These are phyloP conservation scores for Samsoniella hepiali DNA, from an alignment of 2,329 filamentous ascomycete species.

Conservation along the genomic window DNA sequence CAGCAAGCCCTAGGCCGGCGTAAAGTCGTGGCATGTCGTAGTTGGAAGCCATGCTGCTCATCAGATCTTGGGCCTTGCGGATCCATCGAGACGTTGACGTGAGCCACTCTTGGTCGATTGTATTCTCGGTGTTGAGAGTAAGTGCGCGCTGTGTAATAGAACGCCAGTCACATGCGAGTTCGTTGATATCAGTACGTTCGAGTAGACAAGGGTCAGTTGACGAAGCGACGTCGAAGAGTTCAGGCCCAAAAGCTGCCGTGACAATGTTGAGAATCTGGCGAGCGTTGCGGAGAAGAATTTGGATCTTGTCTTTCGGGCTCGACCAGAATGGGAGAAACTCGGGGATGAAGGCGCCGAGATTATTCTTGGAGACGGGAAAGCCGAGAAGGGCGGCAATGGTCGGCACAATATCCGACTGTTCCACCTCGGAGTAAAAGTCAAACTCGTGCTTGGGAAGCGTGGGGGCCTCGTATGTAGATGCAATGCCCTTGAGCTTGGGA, in stretches of 20 bases:
- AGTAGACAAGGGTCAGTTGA: constrained; percentile 37
- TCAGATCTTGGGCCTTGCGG: constrained; percentile 67
- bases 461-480: constrained; percentile 47
- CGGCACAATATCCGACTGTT: constrained; percentile 91
- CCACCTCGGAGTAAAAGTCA: constrained; percentile 77
- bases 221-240: constrained; percentile 38
- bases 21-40: constrained; percentile 70
- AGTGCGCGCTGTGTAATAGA: constrained; percentile 29
- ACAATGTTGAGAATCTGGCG: constrained; percentile 77
- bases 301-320: constrained; percentile 49
- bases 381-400: constrained; percentile 84
- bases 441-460: constrained; percentile 64
- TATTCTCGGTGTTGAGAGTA: constrained; percentile 23
- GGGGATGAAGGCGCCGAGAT: constrained; percentile 78
- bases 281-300: constrained; percentile 74
- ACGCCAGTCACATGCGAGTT: constrained; percentile 68
- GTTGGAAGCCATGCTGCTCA: constrained; percentile 90
- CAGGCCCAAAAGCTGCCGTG: constrained; percentile 62
- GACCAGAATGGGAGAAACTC: constrained; percentile 76
- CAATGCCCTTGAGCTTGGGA: constrained; percentile 67
- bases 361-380: constrained; percentile 86
- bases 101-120: constrained; percentile 40
- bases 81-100: constrained; percentile 59
- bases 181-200: constrained; percentile 43
- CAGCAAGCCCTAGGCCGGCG: constrained; percentile 41